These are phyloP conservation scores for Lentinula lateritia DNA, from an alignment of 768 basidiomycete genomes.

Conservation along the genomic window DNA sequence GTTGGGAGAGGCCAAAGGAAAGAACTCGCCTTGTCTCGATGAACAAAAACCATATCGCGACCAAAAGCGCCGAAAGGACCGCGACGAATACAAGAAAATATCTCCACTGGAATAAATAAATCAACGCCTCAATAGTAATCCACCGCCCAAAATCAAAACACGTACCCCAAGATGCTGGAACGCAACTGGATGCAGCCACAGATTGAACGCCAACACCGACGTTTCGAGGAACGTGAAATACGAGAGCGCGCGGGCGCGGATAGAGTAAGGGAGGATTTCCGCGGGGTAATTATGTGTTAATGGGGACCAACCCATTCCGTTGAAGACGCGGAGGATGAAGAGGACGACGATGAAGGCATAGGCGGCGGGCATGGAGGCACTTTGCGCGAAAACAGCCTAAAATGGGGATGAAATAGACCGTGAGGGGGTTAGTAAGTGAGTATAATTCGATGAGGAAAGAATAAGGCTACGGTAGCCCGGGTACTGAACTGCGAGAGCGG, in stretches of 20 bases:
- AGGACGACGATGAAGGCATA: conserved; percentile 1
- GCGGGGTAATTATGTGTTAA: conserved; percentile 3
- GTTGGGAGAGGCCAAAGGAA: not conserved
- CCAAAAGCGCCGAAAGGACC: not conserved
- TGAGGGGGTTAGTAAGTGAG: not conserved
- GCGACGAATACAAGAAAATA: not conserved
- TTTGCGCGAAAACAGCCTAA: not conserved
- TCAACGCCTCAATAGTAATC: not conserved
- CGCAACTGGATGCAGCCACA: conserved; percentile 2
- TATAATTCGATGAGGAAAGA: no score
- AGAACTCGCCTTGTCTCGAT: not conserved
- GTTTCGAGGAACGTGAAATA: conserved; percentile 4
- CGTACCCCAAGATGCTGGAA: conserved; percentile 1
- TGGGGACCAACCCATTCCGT: conserved; percentile 1
- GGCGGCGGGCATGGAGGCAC: not conserved
- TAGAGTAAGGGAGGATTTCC: not conserved
- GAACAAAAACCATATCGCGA: conserved; percentile 3
- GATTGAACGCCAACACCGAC: not conserved
- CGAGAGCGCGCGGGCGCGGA: not conserved
- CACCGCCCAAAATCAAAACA: not conserved
- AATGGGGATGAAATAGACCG: not conserved
- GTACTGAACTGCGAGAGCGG: not conserved
- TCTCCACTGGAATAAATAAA: not conserved
- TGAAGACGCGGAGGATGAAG: conserved; percentile 1
- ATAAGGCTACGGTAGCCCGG: no score